Evolutionary conservation across 371 early-diverging fungal genomes (phyloP).

Genomic region (Mortierella sp.): DNA sequence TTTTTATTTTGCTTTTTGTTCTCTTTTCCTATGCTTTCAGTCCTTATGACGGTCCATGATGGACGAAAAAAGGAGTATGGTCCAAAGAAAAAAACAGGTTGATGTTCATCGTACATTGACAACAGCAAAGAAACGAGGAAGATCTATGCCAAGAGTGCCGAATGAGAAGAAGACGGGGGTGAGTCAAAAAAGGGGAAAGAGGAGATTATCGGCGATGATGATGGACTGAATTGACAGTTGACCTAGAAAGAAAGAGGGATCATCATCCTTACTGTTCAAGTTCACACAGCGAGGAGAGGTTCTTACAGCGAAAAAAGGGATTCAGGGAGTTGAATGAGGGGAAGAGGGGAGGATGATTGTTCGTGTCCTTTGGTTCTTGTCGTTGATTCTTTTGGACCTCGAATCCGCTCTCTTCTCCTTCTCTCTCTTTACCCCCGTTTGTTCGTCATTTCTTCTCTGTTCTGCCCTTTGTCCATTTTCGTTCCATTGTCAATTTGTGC

Average conservation of each 20-base stretch:
- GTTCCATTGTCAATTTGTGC: neutral
- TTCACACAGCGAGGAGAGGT: neutral
- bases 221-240: neutral
- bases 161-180: neutral
- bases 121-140: neutral
- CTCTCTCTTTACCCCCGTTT: neutral
- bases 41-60: neutral
- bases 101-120: neutral
- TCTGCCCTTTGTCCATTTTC: neutral
- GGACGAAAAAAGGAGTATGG: neutral
- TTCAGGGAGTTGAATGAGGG: neutral
- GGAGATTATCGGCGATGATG: conserved; percentile 1
- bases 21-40: too few relatives aligned
- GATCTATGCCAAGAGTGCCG: too few relatives aligned
- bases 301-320: neutral
- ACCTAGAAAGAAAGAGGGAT: neutral
- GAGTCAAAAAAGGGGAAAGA: neutral
- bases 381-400: neutral
- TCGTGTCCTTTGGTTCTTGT: neutral
- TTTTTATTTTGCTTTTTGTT: too few relatives aligned
- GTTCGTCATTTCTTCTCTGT: neutral
- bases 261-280: conserved; percentile 1
- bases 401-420: neutral
- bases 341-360: neutral
- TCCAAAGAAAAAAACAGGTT: neutral